Conservation (phyloP, 1,284 basidiomycete genomes). For the Schizophyllum amplum region DNA sequence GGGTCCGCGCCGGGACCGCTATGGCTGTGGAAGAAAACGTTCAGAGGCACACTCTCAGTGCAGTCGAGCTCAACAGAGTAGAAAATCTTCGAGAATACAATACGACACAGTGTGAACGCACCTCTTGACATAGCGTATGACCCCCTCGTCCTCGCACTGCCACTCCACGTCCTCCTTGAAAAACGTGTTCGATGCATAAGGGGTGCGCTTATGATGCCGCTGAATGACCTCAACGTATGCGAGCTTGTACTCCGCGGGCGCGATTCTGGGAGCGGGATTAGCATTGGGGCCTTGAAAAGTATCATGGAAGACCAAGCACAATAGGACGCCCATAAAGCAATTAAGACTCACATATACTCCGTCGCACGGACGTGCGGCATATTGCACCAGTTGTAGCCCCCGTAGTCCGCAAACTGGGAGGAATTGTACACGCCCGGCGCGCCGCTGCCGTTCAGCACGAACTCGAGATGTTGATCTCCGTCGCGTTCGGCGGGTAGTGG, state of each 20-base stretch:
- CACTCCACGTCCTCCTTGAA: conserved; percentile 35
- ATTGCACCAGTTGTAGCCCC: conserved; percentile 40
- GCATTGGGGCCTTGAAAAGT: too few species aligned
- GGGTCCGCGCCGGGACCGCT: conserved; percentile 20
- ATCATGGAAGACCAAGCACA: neutral
- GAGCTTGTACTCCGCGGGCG: conserved; percentile 24
- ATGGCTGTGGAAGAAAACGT: conserved; percentile 6
- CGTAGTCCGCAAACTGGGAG: conserved; percentile 32
- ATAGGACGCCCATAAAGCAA: neutral
- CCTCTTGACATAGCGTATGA: conserved; percentile 28
- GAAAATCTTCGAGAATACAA: neutral
- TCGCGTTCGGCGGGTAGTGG: conserved; percentile 30
- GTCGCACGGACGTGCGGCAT: conserved; percentile 37
- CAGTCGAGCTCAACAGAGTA: too few species aligned
- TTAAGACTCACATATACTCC: conserved; percentile 32
- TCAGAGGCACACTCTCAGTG: too few species aligned
- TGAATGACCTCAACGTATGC: conserved; percentile 41
- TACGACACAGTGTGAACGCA: conserved; percentile 10
- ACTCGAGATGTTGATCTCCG: conserved; percentile 31
- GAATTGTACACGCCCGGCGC: conserved; percentile 36
- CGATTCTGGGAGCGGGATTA: conserved; percentile 15
- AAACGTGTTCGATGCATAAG: conserved; percentile 38
- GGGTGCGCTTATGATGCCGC: conserved; percentile 40
- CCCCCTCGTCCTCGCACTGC: conserved; percentile 30
- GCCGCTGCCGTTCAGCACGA: conserved; percentile 29